Evolutionary conservation across 495 filamentous ascomycete genomes (phyloP).

Genomic region (Xylaria bambusicola): DNA sequence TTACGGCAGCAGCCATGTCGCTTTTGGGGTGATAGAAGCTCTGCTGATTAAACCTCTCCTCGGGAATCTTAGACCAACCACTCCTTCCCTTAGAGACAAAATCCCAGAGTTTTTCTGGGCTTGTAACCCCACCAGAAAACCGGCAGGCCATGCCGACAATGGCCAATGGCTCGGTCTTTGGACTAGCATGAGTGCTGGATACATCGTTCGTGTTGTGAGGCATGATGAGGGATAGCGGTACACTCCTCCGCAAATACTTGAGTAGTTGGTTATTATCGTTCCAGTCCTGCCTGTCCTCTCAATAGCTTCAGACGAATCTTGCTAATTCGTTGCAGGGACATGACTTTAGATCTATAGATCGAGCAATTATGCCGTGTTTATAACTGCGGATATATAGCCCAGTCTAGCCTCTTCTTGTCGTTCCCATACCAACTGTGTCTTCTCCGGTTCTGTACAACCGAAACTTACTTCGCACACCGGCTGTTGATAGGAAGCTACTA

Average conservation of each 20-base stretch:
- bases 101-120: constrained; percentile 36
- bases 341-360: neutral
- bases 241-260: neutral
- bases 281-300: neutral
- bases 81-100: constrained; percentile 29
- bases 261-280: neutral
- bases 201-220: neutral
- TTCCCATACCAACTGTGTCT: neutral
- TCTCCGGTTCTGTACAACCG: neutral
- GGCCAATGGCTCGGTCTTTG: constrained; percentile 16
- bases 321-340: too few relatives aligned
- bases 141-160: constrained; percentile 22
- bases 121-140: constrained; percentile 35
- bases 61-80: constrained; percentile 23
- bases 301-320: too few relatives aligned
- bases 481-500: neutral
- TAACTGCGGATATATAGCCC: neutral
- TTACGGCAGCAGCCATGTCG: neutral
- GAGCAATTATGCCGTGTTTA: neutral
- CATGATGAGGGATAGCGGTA: neutral
- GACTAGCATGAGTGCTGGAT: neutral
- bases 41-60: neutral
- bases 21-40: neutral
- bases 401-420: neutral
- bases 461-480: neutral